A percentile compares a stretch with the other conserved stretches of the same genome.
These are phyloP conservation scores for Exophiala dermatitidis DNA, from an alignment of 2,329 filamentous ascomycete genomes.

Conservation along the genomic window DNA sequence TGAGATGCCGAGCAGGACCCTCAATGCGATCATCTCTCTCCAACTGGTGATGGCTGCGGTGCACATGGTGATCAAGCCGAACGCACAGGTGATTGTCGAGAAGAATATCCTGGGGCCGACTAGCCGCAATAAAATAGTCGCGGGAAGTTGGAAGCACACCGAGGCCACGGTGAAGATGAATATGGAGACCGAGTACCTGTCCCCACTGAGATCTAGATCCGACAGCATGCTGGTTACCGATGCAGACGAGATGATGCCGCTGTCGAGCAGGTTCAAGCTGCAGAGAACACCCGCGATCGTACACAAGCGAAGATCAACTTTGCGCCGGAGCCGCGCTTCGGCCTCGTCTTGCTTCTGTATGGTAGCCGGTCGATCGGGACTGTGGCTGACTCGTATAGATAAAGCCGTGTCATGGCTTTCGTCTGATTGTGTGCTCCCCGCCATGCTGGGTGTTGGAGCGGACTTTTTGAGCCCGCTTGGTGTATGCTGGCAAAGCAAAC, in stretches of 20 bases:
- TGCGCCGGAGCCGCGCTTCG: slow-evolving; percentile 45
- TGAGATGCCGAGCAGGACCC: slow-evolving; percentile 58
- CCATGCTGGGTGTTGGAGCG: background rate
- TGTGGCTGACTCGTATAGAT: background rate
- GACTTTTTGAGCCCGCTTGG: no score
- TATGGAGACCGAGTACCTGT: slow-evolving; percentile 62
- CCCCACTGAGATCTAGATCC: slow-evolving; percentile 57
- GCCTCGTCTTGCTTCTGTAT: slow-evolving; percentile 1
- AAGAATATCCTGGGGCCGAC: slow-evolving; percentile 60
- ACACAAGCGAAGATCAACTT: slow-evolving; percentile 61
- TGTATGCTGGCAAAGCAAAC: no score
- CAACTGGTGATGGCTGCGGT: slow-evolving; percentile 62
- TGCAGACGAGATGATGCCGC: slow-evolving; percentile 61
- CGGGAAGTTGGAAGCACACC: slow-evolving; percentile 62
- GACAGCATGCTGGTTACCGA: slow-evolving; percentile 61
- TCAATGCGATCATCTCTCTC: slow-evolving; percentile 61
- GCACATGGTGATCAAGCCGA: slow-evolving; percentile 60
- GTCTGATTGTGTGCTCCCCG: background rate
- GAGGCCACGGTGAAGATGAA: slow-evolving; percentile 66
- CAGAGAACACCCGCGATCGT: slow-evolving; percentile 65
- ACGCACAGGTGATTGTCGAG: slow-evolving; percentile 51
- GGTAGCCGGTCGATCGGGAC: background rate
- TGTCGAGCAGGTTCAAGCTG: slow-evolving; percentile 62
- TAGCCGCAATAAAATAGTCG: slow-evolving; percentile 58
- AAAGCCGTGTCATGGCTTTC: background rate